Evolutionary conservation across 331 rosid genomes (phyloP).

Genomic region (Cydonia oblonga): DNA sequence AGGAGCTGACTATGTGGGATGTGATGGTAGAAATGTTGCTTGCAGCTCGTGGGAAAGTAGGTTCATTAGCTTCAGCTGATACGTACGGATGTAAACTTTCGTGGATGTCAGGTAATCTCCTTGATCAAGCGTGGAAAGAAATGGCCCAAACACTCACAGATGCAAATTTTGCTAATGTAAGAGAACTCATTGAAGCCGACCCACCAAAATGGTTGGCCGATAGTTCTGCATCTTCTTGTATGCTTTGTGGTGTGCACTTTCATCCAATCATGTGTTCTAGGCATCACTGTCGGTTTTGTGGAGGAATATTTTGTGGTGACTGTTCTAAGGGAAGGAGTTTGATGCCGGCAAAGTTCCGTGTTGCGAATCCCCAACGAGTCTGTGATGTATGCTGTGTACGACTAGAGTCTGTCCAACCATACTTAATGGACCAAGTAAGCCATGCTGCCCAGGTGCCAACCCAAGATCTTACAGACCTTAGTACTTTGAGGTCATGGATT

Average conservation of each 20-base stretch:
- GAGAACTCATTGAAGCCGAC: conserved; percentile 73
- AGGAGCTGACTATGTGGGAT: conserved; percentile 97
- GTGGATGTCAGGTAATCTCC: conserved; percentile 57
- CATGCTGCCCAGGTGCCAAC: conserved; percentile 88
- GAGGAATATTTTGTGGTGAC: conserved; percentile 95
- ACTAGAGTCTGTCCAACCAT: conserved; percentile 79
- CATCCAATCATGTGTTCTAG: conserved; percentile 95
- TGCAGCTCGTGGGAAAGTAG: conserved; percentile 69
- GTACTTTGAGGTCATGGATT: conserved; percentile 90
- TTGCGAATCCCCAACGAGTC: conserved; percentile 76
- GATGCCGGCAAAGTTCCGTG: conserved; percentile 68
- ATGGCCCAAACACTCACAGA: conserved; percentile 86
- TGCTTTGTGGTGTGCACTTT: conserved; percentile 89
- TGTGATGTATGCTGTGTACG: conserved; percentile 94
- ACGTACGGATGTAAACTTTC: conserved; percentile 27
- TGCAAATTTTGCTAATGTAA: conserved; percentile 51
- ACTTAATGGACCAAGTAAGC: conserved; percentile 89
- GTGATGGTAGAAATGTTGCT: conserved; percentile 83
- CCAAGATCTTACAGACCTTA: conserved; percentile 87
- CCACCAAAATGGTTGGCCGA: conserved; percentile 97
- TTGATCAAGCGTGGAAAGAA: conserved; percentile 91
- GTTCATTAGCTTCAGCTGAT: conserved; percentile 60
- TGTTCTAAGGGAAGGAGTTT: conserved; percentile 88
- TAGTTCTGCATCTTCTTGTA: conserved; percentile 82
- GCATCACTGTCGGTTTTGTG: conserved; percentile 97